Evolutionary conservation across 495 filamentous ascomycete genomes (phyloP).

Genomic region (Staphylotrichum longicolle): DNA sequence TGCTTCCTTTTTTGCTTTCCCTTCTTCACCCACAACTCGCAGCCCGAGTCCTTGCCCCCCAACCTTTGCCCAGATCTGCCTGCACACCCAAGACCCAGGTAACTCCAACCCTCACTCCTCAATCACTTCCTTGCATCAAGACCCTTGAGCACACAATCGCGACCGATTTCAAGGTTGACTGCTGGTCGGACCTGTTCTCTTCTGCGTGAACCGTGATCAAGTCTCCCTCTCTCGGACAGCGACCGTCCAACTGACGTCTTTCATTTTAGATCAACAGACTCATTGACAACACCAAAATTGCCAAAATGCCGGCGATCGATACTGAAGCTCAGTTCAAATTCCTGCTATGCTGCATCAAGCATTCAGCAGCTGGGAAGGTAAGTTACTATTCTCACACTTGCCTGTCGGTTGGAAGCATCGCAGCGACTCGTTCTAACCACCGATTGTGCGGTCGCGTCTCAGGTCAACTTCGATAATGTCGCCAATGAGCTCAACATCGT

Average conservation of each 20-base stretch:
- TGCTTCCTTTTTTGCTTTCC: neutral
- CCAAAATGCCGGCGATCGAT: conserved; percentile 49
- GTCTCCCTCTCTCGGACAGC: neutral
- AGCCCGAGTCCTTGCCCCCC: neutral
- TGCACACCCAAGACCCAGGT: neutral
- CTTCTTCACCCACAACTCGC: neutral
- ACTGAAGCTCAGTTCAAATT: conserved; percentile 60
- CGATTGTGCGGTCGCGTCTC: conserved; percentile 13
- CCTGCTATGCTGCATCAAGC: conserved; percentile 61
- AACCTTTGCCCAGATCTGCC: neutral
- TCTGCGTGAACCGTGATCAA: neutral
- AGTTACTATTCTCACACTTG: conserved; percentile 15
- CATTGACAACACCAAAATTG: conserved; percentile 1
- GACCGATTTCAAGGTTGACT: neutral
- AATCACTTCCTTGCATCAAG: neutral
- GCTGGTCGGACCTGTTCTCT: neutral
- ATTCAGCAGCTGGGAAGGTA: conserved; percentile 57
- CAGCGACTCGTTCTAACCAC: conserved; percentile 19
- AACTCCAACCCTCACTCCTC: neutral
- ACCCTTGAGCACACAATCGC: neutral
- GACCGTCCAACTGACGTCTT: neutral
- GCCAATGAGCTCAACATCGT: conserved; percentile 62
- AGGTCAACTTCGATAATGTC: conserved; percentile 63
- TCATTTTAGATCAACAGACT: neutral
- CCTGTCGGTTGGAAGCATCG: neutral